Conservation (phyloP, 129 eudicot genomes). For the Pulicaria dysenterica region DNA sequence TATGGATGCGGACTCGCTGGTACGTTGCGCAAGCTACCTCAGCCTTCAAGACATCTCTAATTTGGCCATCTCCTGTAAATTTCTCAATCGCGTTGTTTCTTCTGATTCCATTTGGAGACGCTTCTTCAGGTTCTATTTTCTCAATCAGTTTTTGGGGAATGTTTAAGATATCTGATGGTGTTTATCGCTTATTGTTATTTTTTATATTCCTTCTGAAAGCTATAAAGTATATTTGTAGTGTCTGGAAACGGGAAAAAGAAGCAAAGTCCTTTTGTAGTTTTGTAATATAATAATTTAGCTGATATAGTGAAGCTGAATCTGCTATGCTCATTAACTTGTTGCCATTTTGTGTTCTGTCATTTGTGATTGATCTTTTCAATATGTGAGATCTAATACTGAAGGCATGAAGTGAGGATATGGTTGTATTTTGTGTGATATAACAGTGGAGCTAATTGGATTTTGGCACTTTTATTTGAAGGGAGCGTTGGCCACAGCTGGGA, state of each 20-base stretch:
- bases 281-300: background rate
- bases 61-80: constrained; percentile 72
- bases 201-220: background rate
- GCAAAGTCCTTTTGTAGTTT: background rate
- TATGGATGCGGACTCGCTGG: constrained; percentile 58
- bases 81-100: constrained; percentile 51
- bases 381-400: background rate
- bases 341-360: background rate
- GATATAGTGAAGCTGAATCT: constrained; percentile 1
- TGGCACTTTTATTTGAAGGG: constrained; percentile 41
- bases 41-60: constrained; percentile 58
- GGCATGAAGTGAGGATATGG: constrained; percentile 10
- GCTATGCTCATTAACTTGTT: background rate
- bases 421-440: constrained; percentile 8
- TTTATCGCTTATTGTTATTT: background rate
- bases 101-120: constrained; percentile 75
- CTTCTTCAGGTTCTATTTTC: constrained; percentile 57
- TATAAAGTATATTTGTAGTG: background rate
- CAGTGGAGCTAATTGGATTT: constrained; percentile 17
- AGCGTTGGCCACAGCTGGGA: constrained; percentile 62
- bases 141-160: background rate
- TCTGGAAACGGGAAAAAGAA: background rate
- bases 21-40: constrained; percentile 55
- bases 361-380: background rate
- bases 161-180: background rate